Evolutionary conservation across 768 basidiomycete species (phyloP), one percentile per base, ranked within the genome.

Genomic region (Phaeotremella skinneri): DNA sequence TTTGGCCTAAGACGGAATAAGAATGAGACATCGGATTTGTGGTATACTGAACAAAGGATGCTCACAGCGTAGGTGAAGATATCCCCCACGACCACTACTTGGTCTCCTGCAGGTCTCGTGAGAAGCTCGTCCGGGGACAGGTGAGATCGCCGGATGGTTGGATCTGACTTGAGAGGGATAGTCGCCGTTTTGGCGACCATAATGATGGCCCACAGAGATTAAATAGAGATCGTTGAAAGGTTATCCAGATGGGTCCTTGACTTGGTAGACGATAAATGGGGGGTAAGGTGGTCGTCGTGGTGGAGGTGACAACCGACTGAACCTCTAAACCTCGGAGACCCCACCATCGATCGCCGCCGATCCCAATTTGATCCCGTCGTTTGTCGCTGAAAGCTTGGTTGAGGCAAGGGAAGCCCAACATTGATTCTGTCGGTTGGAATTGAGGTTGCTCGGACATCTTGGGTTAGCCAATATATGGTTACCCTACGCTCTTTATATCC

Each of bases 101-200:
- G 59, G 23, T 67, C 67, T 7, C 67, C 69, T 5, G 60, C 64
- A 4, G 75, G 75, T 16, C 58, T 21, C 2, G 70, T 64, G 2
- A 77, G 58, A 31, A 77, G 64, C 34, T 68, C 59, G 47, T 75
- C 63, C 2, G 67, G 67, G 13, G 67, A 69, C 13, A 77, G 68
- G 41, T 64, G 55, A 4, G 63, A 70, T 34, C 75, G 34, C 16
- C 75, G 61, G 30, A 73, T 58, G 14, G 66, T 49, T 1, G 73
- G 68, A 52, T 76, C 73, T 5, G 58, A 55, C 13, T 31, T n/a
- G 16, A 65, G 41, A 7, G 66, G 67, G 21, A 73, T 32, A 1
- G 72, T 67, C n/a, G 69, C 72, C 32, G 63, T 47, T 30, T 64
- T 66, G 4, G 56, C 7, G 34, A 37, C 7, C 34, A 37, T 37